Conservation (phyloP, 768 basidiomycete genomes). For the Cystofilobasidium bisporidii region DNA sequence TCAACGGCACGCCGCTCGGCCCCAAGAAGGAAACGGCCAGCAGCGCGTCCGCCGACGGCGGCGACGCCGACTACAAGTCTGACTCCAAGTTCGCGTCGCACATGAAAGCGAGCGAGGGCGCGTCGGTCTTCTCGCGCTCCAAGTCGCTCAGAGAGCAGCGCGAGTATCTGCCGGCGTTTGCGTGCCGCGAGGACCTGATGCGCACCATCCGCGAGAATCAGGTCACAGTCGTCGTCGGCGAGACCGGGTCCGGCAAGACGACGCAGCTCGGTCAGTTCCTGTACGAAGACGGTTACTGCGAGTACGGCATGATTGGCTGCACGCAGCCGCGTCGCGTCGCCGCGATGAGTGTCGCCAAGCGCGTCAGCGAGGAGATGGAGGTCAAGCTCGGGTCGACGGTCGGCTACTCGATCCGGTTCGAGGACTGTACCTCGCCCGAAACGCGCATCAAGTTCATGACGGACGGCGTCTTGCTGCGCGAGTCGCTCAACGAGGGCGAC, state of each 20-base stretch:
- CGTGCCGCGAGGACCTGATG: constrained; percentile 86
- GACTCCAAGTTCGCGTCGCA: constrained; percentile 97
- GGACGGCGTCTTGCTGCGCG: constrained; percentile 93
- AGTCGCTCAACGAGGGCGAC: constrained; percentile 97
- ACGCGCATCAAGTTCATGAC: constrained; percentile 99
- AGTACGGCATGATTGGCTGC: constrained; percentile 83
- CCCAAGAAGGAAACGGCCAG: constrained; percentile 32
- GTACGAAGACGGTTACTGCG: constrained; percentile 92
- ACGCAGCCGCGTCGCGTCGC: constrained; percentile 98
- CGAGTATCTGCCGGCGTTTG: constrained; percentile 95
- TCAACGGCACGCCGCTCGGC: constrained; percentile 37
- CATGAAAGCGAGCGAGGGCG: constrained; percentile 60
- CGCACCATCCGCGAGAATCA: constrained; percentile 85
- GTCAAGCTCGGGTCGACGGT: constrained; percentile 83
- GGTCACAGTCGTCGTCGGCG: constrained; percentile 93
- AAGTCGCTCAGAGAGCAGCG: constrained; percentile 87
- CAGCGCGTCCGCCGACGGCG: constrained; percentile 36
- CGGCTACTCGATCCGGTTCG: constrained; percentile 96
- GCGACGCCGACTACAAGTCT: constrained; percentile 63
- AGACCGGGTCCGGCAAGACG: constrained; percentile 99
- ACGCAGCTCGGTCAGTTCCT: constrained; percentile 91
- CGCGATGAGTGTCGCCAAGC: constrained; percentile 99
- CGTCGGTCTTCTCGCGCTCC: constrained; percentile 68
- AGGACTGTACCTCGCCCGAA: constrained; percentile 86
- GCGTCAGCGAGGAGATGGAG: constrained; percentile 99